Conservation (phyloP, 257 asterid genomes). For the Plantago major region DNA sequence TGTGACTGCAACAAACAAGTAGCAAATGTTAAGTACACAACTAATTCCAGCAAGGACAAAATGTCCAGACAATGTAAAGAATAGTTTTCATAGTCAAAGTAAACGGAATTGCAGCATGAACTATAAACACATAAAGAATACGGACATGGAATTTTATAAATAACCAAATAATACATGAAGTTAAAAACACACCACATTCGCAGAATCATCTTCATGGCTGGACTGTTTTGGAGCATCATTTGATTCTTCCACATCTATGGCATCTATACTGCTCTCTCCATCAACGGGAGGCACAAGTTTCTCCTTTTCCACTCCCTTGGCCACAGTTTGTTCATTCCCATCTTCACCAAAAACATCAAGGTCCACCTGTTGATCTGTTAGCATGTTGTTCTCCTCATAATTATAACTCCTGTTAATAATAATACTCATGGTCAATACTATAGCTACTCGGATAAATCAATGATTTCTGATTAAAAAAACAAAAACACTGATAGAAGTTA, state of each 20-base stretch:
- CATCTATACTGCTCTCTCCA: conserved; percentile 19
- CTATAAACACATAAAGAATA: not conserved
- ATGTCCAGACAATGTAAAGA: not conserved
- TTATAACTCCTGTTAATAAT: conserved; percentile 19
- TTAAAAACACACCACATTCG: conserved; percentile 29
- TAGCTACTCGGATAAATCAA: not conserved
- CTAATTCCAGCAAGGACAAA: conserved; percentile 6
- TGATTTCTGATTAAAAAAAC: not conserved
- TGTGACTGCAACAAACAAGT: conserved; percentile 36
- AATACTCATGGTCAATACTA: not conserved
- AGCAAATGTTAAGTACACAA: conserved; percentile 15
- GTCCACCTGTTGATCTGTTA: conserved; percentile 30
- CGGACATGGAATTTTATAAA: not conserved
- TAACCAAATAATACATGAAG: not conserved
- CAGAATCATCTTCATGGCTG: conserved; percentile 25
- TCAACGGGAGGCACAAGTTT: conserved; percentile 18
- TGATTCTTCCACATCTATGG: conserved; percentile 24
- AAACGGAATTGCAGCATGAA: conserved; percentile 4
- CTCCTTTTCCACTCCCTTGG: conserved; percentile 25
- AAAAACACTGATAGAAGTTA: conserved; percentile 4
- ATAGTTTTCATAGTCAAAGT: not conserved
- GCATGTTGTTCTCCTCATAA: conserved; percentile 22
- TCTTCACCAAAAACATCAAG: conserved; percentile 28
- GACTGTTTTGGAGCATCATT: conserved; percentile 25
- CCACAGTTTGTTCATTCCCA: conserved; percentile 21